Evolutionary conservation across 164 flowering plant species (phyloP), one percentile per base, ranked within the genome.

Genomic region (Brasenia schreberi): DNA sequence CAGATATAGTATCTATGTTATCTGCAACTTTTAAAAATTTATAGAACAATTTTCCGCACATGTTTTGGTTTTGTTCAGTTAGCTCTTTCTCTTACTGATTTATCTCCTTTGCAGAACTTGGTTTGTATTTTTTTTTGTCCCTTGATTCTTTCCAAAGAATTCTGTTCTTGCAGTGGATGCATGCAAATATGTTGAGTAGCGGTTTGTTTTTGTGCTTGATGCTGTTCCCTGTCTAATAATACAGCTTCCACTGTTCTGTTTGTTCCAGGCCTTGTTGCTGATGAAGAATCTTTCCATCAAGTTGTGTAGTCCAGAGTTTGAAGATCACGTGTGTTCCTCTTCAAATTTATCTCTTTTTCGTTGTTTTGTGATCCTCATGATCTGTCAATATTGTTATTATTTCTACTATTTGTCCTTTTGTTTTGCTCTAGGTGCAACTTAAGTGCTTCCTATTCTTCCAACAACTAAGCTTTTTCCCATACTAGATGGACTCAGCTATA

Each of bases 231-330:
- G n/a, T 6, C 0, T 60, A 1, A 1, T 33, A 33, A 33, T 33
- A 33, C 3, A 33, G 39, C 39, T 33, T 33, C 39, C 39, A 33
- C 39, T 3, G 39, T 33, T 60, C 19, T 63, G 45, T 16, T 33
- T 63, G 39, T 19, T 23, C 6, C 88, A 91, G 97, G 90, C 83
- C 56, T 69, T 88, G 61, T 65, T 85, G 76, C 73, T 92, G 78
- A 87, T 92, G 96, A 83, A 88, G 75, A 92, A 89, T 75, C 85
- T 92, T 61, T 83, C 97, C 60, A 76, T 87, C 80, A 92, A 91
- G 77, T 73, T 91, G 67, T 76, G 85, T 58, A 91, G 92, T 72
- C 96, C 96, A 52, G 86, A 84, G 67, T 89, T 89, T 79, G 92
- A 88, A 33, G 39, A 33, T 33, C 39, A 33, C 39, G 39, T 33